phyloP scores from a whole-genome alignment of 148 eudicot genomes.

The Rhododendron ferrugineum region DNA sequence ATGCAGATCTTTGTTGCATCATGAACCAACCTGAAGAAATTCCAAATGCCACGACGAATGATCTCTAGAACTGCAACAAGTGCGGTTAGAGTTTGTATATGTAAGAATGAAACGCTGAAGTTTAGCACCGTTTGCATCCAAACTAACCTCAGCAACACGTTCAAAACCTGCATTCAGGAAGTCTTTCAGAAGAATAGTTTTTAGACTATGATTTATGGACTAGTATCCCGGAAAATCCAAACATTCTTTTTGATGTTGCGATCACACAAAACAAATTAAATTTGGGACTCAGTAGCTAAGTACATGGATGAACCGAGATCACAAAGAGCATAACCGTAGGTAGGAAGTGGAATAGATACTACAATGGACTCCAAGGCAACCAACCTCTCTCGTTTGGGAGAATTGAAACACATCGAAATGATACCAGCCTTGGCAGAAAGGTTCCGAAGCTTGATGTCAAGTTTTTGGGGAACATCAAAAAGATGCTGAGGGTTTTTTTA shows the following conservation, averaged over 20 bases:
- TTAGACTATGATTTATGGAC: neutral
- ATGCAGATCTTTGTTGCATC: neutral
- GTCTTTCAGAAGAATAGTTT: neutral
- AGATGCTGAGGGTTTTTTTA: neutral
- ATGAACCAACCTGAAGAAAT: constrained; percentile 65
- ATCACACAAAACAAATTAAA: neutral
- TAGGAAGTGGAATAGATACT: neutral
- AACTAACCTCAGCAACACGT: constrained; percentile 65
- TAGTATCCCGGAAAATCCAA: neutral
- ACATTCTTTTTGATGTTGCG: neutral
- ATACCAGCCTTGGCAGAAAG: too few relatives aligned
- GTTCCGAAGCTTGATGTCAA: too few relatives aligned
- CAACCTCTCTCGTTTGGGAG: neutral
- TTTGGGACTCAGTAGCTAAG: neutral
- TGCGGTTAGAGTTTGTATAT: constrained; percentile 41
- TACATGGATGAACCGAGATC: neutral
- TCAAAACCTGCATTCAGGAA: constrained; percentile 36
- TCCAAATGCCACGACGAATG: constrained; percentile 87
- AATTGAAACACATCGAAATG: neutral
- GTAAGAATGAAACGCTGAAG: constrained; percentile 39
- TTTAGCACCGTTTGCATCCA: constrained; percentile 72
- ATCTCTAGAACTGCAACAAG: constrained; percentile 66
- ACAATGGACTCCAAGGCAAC: neutral
- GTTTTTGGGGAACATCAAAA: neutral
- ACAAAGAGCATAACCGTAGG: neutral